A percentile compares a stretch with the other conserved stretches of the same genome.
These are phyloP conservation scores for Zoysia pacifica DNA, from an alignment of 176 grass and related monocot species.

Conservation along the genomic window DNA sequence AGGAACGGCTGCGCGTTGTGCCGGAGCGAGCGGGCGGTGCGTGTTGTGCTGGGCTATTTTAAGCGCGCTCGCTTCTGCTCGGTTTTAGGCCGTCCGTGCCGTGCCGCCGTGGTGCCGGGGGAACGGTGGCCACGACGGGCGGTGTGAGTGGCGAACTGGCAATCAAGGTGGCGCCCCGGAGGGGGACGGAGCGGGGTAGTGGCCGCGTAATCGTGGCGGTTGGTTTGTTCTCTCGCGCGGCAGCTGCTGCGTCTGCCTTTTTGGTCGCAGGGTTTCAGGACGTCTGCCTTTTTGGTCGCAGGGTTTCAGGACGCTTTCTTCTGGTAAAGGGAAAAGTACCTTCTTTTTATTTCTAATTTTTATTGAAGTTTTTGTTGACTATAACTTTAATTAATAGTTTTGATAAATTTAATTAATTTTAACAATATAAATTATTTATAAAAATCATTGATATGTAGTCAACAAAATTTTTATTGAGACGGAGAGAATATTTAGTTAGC, in stretches of 20 bases:
- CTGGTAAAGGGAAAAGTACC: too few relatives aligned
- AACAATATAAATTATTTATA: too few relatives aligned
- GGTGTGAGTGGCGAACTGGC: neutral
- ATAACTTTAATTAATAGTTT: neutral
- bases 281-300: neutral
- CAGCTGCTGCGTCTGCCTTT: neutral
- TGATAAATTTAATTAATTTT: neutral
- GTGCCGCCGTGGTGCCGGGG: conserved; percentile 1
- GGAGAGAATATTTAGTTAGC: neutral
- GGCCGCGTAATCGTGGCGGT: conserved; percentile 22
- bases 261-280: neutral
- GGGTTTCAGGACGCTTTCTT: neutral
- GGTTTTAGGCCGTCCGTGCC: conserved; percentile 36
- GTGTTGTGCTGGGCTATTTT: conserved; percentile 52
- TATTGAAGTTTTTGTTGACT: too few relatives aligned
- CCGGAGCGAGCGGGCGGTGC: conserved; percentile 21
- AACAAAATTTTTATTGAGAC: too few relatives aligned
- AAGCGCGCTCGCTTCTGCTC: conserved; percentile 26
- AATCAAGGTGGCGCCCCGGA: conserved; percentile 22
- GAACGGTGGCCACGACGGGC: neutral
- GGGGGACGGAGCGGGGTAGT: conserved; percentile 31
- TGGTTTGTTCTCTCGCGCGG: neutral
- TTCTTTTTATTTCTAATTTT: too few relatives aligned
- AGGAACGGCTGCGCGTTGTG: neutral
- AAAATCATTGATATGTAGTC: too few relatives aligned